These are phyloP conservation scores for Apiospora rasikravindrae DNA, from an alignment of 2,329 filamentous ascomycete species.

Conservation along the genomic window DNA sequence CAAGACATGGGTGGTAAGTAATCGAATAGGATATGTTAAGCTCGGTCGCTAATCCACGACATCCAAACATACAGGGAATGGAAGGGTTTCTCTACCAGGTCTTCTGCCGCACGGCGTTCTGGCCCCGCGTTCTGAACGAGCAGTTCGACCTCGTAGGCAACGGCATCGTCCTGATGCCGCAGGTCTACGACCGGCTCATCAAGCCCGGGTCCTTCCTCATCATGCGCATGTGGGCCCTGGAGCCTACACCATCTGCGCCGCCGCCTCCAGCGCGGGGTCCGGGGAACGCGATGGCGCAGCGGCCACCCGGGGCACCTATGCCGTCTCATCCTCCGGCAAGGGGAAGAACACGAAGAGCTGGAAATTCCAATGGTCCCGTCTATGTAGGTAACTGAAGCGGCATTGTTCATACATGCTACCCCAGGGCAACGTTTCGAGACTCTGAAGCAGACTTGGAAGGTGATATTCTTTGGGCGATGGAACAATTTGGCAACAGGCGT, in stretches of 20 bases:
- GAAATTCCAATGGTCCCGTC: neutral
- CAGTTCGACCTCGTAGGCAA: neutral
- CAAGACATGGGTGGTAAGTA: constrained; percentile 9
- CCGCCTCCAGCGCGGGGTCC: neutral
- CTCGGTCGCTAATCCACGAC: too few species aligned
- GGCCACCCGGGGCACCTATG: neutral
- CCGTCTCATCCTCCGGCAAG: neutral
- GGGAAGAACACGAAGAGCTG: neutral
- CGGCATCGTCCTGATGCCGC: neutral
- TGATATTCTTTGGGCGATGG: too few species aligned
- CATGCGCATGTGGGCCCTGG: neutral
- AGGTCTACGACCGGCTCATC: neutral
- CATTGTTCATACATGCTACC: too few species aligned
- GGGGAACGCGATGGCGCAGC: too few species aligned
- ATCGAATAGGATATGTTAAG: too few species aligned
- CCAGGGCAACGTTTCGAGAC: too few species aligned
- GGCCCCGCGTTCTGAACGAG: neutral
- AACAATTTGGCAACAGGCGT: too few species aligned
- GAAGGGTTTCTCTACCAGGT: neutral
- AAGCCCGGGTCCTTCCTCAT: neutral
- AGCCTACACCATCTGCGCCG: neutral
- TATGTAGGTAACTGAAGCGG: neutral
- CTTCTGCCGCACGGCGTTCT: neutral
- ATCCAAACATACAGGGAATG: neutral
- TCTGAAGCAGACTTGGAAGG: too few species aligned